phyloP scores from a whole-genome alignment of 139 green algal species.

The Volvox africanus region DNA sequence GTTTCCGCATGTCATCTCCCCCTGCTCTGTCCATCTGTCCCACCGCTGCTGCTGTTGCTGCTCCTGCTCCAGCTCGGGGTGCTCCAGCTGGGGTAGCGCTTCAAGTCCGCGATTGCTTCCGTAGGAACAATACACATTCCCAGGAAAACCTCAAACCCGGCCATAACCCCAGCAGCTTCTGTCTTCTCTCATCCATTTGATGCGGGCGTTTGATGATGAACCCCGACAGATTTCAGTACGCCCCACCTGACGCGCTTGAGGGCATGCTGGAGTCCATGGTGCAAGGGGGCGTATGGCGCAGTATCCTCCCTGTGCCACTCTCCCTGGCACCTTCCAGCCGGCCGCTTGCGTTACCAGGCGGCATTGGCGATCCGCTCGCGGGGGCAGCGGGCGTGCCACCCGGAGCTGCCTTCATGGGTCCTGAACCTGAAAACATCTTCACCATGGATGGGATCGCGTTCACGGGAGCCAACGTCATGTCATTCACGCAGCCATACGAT shows the following conservation, averaged over 20 bases:
- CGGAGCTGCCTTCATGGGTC: neutral
- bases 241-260: neutral
- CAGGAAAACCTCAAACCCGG: no score
- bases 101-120: no score
- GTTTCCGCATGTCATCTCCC: no score
- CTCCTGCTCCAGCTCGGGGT: no score
- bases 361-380: neutral
- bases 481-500: neutral
- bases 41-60: no score
- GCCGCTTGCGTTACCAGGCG: neutral
- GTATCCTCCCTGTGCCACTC: conserved; percentile 10
- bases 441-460: neutral
- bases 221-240: neutral
- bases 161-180: no score
- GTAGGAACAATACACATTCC: no score
- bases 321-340: neutral
- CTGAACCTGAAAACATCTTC: conserved; percentile 1
- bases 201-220: no score
- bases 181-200: no score
- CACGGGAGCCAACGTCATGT: neutral
- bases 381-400: neutral
- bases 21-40: no score
- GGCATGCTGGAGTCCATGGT: conserved; percentile 45
- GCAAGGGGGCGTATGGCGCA: conserved; percentile 27
- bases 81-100: no score